These are phyloP conservation scores for Auriscalpium microsporum DNA, from an alignment of 768 basidiomycete species.

Conservation along the genomic window DNA sequence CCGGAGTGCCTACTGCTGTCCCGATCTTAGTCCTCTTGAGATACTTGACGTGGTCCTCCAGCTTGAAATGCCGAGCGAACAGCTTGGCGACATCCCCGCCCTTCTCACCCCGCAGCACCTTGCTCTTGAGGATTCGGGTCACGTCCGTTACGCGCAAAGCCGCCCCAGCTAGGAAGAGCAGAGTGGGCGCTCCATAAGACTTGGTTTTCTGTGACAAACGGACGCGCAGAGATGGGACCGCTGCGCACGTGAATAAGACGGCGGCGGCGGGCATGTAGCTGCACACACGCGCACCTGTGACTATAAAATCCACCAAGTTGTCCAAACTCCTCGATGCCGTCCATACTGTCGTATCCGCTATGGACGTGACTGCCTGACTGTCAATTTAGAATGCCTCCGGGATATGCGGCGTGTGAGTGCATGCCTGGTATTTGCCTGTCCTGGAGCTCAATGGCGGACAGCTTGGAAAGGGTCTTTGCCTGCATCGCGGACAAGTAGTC, in stretches of 20 bases:
- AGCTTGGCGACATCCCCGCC: slow-evolving; percentile 91
- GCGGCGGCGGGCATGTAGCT: background rate
- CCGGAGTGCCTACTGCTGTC: slow-evolving; percentile 87
- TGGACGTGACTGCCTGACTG: slow-evolving; percentile 54
- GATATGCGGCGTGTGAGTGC: slow-evolving; percentile 17
- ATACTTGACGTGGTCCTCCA: slow-evolving; percentile 79
- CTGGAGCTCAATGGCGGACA: slow-evolving; percentile 70
- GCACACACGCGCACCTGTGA: slow-evolving; percentile 43
- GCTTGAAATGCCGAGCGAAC: slow-evolving; percentile 92
- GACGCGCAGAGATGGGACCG: slow-evolving; percentile 55
- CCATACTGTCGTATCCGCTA: slow-evolving; percentile 72
- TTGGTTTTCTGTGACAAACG: slow-evolving; percentile 73
- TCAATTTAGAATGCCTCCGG: slow-evolving; percentile 36
- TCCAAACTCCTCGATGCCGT: slow-evolving; percentile 64
- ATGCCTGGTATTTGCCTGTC: slow-evolving; percentile 74
- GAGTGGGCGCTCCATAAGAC: slow-evolving; percentile 73
- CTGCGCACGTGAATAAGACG: slow-evolving; percentile 27
- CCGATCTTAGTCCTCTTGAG: slow-evolving; percentile 80
- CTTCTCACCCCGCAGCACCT: slow-evolving; percentile 66
- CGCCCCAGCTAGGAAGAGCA: slow-evolving; percentile 80
- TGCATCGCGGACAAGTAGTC: slow-evolving; percentile 62
- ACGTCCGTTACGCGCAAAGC: slow-evolving; percentile 90
- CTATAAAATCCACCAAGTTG: slow-evolving; percentile 66
- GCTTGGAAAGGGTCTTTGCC: slow-evolving; percentile 55
- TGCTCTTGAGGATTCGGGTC: slow-evolving; percentile 63